These are phyloP conservation scores for Pueraria montana DNA, from an alignment of 306 rosid genomes.

Conservation along the genomic window DNA sequence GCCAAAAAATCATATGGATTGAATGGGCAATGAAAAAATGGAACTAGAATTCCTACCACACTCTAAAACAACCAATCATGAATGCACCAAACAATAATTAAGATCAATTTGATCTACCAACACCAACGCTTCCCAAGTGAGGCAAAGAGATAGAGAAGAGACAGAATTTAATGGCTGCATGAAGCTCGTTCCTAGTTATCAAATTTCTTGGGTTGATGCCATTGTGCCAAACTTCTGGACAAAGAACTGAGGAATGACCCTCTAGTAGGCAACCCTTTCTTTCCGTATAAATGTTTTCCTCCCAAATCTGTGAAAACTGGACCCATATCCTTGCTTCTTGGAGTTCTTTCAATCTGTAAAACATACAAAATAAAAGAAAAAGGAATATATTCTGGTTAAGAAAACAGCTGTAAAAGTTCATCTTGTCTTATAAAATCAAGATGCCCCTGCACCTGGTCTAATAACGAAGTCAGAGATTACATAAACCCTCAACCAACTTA, in stretches of 20 bases:
- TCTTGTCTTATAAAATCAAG: slow-evolving; percentile 46
- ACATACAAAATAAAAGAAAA: slow-evolving; percentile 4
- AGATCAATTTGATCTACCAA: slow-evolving; percentile 59
- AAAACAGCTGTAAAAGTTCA: slow-evolving; percentile 18
- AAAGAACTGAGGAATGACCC: slow-evolving; percentile 78
- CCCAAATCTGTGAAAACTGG: slow-evolving; percentile 92
- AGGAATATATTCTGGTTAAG: slow-evolving; percentile 40
- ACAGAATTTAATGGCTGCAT: slow-evolving; percentile 32
- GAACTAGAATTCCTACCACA: slow-evolving; percentile 54
- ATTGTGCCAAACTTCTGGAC: slow-evolving; percentile 84
- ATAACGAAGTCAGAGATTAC: slow-evolving; percentile 29
- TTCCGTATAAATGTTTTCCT: slow-evolving; percentile 91
- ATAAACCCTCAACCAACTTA: slow-evolving; percentile 52
- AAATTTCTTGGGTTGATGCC: slow-evolving; percentile 97
- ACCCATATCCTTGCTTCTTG: slow-evolving; percentile 85
- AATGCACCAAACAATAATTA: slow-evolving; percentile 56
- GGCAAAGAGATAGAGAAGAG: slow-evolving; percentile 49
- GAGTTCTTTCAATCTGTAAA: slow-evolving; percentile 85
- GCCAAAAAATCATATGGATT: slow-evolving; percentile 68
- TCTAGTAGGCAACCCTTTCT: slow-evolving; percentile 87
- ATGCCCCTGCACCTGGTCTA: slow-evolving; percentile 10
- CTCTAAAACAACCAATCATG: slow-evolving; percentile 64
- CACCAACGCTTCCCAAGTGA: slow-evolving; percentile 49
- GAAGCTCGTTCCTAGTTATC: slow-evolving; percentile 67
- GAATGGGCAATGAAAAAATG: slow-evolving; percentile 68